Evolutionary conservation across 495 filamentous ascomycete genomes (phyloP).

Genomic region (Letharia lupina): DNA sequence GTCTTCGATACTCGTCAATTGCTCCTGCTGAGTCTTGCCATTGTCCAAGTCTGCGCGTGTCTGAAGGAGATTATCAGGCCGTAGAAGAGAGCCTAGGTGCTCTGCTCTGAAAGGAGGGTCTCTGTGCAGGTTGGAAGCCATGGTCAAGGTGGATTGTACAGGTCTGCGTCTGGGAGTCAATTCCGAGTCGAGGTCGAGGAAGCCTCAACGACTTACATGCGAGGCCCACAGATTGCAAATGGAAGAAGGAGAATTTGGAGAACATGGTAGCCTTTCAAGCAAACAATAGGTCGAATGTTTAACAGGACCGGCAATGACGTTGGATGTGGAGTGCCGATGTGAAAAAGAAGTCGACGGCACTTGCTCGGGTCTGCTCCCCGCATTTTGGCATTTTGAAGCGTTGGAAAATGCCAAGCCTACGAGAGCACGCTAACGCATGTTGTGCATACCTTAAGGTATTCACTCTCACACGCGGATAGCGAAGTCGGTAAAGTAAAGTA

Average conservation of each 20-base stretch:
- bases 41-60: conserved; percentile 51
- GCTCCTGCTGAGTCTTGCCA: conserved; percentile 33
- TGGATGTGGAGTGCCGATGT: no score
- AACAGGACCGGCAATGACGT: no score
- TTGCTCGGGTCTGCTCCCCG: no score
- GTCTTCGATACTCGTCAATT: conserved; percentile 49
- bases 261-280: neutral
- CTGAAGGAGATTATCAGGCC: conserved; percentile 60
- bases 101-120: conserved; percentile 73
- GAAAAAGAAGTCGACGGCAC: no score
- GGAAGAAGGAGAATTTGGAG: neutral
- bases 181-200: neutral
- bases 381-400: no score
- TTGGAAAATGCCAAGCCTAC: no score
- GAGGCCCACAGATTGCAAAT: neutral
- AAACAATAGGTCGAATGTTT: no score
- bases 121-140: conserved; percentile 33
- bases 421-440: no score
- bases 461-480: no score
- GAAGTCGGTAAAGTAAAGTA: no score
- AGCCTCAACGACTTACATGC: neutral
- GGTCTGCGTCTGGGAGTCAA: neutral
- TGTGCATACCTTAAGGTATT: no score
- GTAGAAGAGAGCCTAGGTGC: conserved; percentile 74
- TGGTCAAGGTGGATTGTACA: conserved; percentile 12